Percentiles rank a stretch among this genome's conserved stretches.
These are phyloP conservation scores for Podospora conica DNA, from an alignment of 495 filamentous ascomycete genomes.

Conservation along the genomic window DNA sequence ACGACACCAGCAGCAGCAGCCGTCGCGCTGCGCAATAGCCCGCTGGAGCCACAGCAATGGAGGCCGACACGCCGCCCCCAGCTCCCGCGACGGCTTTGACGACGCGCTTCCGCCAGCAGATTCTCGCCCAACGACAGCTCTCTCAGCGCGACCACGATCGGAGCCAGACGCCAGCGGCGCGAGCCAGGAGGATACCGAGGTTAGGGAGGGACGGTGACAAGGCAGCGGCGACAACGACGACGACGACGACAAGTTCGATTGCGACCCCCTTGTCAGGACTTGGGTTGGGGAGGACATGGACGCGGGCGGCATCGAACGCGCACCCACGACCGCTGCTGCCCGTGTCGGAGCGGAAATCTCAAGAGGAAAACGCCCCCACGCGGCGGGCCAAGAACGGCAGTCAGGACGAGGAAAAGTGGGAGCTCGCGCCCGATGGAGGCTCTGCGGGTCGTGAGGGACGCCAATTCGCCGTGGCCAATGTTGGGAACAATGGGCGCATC, in stretches of 20 bases:
- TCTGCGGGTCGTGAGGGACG: constrained; percentile 56
- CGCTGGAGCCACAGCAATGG: constrained; percentile 21
- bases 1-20: constrained; percentile 18
- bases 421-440: constrained; percentile 44
- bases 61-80: constrained; percentile 19
- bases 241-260: background rate
- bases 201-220: constrained; percentile 10
- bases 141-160: constrained; percentile 5
- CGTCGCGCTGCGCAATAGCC: constrained; percentile 18
- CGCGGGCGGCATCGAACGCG: constrained; percentile 23
- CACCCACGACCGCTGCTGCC: constrained; percentile 37
- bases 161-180: background rate
- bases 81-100: constrained; percentile 17
- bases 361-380: constrained; percentile 28
- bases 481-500: constrained; percentile 88
- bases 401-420: constrained; percentile 39
- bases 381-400: constrained; percentile 26
- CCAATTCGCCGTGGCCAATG: constrained; percentile 89
- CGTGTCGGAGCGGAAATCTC: constrained; percentile 37
- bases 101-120: constrained; percentile 20
- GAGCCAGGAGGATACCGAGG: constrained; percentile 6
- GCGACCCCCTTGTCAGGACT: constrained; percentile 1
- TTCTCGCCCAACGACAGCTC: constrained; percentile 13
- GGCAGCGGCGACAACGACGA: constrained; percentile 4
- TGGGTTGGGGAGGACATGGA: constrained; percentile 24